A percentile compares a stretch with the other conserved stretches of the same genome.
Conservation (phyloP, 768 basidiomycete genomes). For the Phaeolepiota aurea region DNA sequence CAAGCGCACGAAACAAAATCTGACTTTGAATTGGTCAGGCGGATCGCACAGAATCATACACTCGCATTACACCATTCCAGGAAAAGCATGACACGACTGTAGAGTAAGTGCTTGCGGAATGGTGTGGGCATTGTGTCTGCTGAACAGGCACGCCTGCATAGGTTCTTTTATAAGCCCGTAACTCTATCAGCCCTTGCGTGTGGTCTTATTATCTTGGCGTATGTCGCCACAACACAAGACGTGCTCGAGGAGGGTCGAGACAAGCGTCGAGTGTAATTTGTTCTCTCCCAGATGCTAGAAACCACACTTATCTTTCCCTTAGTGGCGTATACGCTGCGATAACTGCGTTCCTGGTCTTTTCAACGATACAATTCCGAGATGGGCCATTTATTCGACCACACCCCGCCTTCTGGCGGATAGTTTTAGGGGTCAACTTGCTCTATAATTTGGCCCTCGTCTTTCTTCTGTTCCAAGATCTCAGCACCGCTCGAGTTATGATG, state of each 20-base stretch:
- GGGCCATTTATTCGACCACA: constrained; percentile 86
- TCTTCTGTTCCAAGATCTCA: constrained; percentile 77
- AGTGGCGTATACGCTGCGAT: constrained; percentile 76
- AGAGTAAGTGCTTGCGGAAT: constrained; percentile 46
- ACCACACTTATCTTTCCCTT: constrained; percentile 1
- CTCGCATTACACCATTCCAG: constrained; percentile 76
- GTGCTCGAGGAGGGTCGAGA: constrained; percentile 79
- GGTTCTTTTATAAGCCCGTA: constrained; percentile 82
- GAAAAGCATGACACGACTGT: constrained; percentile 77
- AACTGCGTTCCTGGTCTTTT: constrained; percentile 69
- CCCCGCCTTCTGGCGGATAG: constrained; percentile 77
- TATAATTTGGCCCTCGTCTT: constrained; percentile 82
- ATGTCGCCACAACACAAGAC: constrained; percentile 77
- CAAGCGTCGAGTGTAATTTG: constrained; percentile 69
- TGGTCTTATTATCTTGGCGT: constrained; percentile 63
- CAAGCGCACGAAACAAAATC: no score
- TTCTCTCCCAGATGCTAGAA: background rate
- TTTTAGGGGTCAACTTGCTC: constrained; percentile 73
- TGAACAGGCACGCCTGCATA: constrained; percentile 15
- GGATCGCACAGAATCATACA: constrained; percentile 77
- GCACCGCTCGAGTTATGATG: constrained; percentile 73
- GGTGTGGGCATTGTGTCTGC: background rate
- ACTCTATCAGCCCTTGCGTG: constrained; percentile 67
- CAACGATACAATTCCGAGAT: constrained; percentile 84
- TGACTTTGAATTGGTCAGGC: constrained; percentile 41